These are phyloP conservation scores for Diaporthe nobilis DNA, from an alignment of 2,329 filamentous ascomycete genomes.

Conservation along the genomic window DNA sequence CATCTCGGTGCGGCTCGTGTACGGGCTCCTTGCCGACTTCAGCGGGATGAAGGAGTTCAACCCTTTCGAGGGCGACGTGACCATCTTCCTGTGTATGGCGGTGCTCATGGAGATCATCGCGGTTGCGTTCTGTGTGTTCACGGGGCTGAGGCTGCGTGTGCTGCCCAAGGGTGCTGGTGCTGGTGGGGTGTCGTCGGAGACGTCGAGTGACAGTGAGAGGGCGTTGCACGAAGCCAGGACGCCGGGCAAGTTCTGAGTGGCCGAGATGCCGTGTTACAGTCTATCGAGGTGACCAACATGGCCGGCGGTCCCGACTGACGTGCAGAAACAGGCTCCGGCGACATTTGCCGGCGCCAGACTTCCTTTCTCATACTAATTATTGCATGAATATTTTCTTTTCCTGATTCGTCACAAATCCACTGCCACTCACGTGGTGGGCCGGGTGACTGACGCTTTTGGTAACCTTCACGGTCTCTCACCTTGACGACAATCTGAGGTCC, in stretches of 20 bases:
- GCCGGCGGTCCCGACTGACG: not conserved
- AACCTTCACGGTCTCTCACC: not conserved
- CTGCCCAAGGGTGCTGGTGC: conserved; percentile 44
- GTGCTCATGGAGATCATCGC: conserved; percentile 50
- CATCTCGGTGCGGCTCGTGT: conserved; percentile 45
- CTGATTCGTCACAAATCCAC: not conserved
- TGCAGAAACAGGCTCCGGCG: no score
- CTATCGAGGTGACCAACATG: no score
- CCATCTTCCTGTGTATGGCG: conserved; percentile 50
- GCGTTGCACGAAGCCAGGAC: not conserved
- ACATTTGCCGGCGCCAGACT: no score
- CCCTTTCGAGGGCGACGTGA: conserved; percentile 44
- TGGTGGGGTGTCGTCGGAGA: not conserved
- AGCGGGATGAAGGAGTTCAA: conserved; percentile 36
- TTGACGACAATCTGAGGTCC: not conserved
- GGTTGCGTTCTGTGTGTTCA: conserved; percentile 45
- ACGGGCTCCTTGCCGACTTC: conserved; percentile 45
- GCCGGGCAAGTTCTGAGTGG: conserved; percentile 9
- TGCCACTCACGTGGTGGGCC: not conserved
- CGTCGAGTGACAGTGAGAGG: conserved; percentile 12
- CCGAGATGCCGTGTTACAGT: not conserved
- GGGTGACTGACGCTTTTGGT: not conserved
- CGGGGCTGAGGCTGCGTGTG: conserved; percentile 35
- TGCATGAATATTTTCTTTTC: not conserved
- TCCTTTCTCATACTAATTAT: not conserved